Evolutionary conservation across 805 yeast species (phyloP), one percentile per base, ranked within the genome.

Genomic region (Tetrapisispora phaffii): DNA sequence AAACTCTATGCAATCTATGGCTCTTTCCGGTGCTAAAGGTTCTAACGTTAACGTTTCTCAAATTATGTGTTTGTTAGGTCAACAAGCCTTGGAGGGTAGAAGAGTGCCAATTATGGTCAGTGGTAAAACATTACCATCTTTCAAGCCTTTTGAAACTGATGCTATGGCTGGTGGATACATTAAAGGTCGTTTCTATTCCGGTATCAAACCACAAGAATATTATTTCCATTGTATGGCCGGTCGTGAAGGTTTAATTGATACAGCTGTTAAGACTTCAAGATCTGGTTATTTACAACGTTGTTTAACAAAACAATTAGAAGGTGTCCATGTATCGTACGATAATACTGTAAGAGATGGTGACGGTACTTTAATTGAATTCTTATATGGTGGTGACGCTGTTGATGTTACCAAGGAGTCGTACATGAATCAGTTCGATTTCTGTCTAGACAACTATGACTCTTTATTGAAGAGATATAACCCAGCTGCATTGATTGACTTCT

Each of bases 201-300:
- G 98, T 67, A 85, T 93, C 55, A 80, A 86, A 65, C 98, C 98
- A 4, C 99, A 93, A 69, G 99, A 93, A 67, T 93, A 94, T 69
- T 93, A 89, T 65, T 93, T 94, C 93, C 99, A 93, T 71, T 93
- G 97, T 74, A 93, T 93, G 98, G 98, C 99, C 45, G 99, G 99
- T 70, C 84, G 99, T 74, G 99, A 93, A 74, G 99, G 99, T 72
- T 78, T 93, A 61, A 93, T 93, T 71, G 99, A 93, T 75, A 93
- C 99, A 48, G 98, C 99, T 42, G 99, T 93, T 52, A 93, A 93
- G 70, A 93, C 99, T 9, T 86, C 97, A 19, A 82, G 96, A 70
- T 89, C 97, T 48, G 99, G 99, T 62, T 93, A 93, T 69, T 75
- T 93, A 66, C 99, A 93, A 71, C 82, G 99, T 71, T 94, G 99